Evolutionary conservation across 2,329 filamentous ascomycete genomes (phyloP).

Genomic region (Paraphaeosphaeria sporulosa): DNA sequence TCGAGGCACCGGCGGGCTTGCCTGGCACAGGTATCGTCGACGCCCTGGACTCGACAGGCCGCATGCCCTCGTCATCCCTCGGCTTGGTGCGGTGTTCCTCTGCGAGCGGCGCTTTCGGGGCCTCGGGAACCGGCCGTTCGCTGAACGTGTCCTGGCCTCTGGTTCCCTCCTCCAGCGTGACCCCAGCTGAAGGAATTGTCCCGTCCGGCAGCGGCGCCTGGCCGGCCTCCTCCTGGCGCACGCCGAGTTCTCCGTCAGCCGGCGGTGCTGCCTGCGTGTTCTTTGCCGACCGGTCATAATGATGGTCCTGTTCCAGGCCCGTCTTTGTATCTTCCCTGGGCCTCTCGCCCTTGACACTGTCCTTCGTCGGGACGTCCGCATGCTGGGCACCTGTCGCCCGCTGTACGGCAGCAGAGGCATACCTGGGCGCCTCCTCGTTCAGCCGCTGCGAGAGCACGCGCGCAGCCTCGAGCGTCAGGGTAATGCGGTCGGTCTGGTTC

Average conservation of each 20-base stretch:
- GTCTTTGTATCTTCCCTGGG: conserved; percentile 35
- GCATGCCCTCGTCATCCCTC: conserved; percentile 37
- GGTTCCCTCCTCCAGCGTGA: conserved; percentile 35
- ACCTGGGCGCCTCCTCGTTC: conserved; percentile 57
- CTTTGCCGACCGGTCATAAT: conserved; percentile 54
- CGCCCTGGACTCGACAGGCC: conserved; percentile 47
- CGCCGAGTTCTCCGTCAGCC: conserved; percentile 50
- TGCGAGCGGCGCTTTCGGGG: conserved; percentile 46
- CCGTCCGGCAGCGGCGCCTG: conserved; percentile 59
- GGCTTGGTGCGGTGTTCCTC: conserved; percentile 28
- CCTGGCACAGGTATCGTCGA: conserved; percentile 53
- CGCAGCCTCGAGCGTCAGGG: conserved; percentile 67
- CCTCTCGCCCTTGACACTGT: conserved; percentile 35
- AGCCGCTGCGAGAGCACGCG: conserved; percentile 66
- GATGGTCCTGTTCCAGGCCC: conserved; percentile 60
- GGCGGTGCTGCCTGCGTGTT: conserved; percentile 51
- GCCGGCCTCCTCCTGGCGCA: conserved; percentile 57
- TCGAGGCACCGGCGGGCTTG: conserved; percentile 39
- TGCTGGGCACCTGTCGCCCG: conserved; percentile 28
- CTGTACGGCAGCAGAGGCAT: conserved; percentile 34
- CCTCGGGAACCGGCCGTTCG: conserved; percentile 40
- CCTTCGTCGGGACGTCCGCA: conserved; percentile 38
- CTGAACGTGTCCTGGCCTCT: conserved; percentile 47
- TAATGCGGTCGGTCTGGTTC: conserved; percentile 67
- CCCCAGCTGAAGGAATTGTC: conserved; percentile 54